These are phyloP conservation scores for sunflower (Helianthus annuus) DNA, from an alignment of 129 eudicot species.

Conservation along the genomic window HanXRQr2.0-SUNRISE NC_035449.2:122451033-122451532, in stretches of 20 bases:
- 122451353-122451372: constrained; percentile 44
- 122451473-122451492: neutral
- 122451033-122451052: neutral
- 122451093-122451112: neutral
- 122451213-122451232: neutral
- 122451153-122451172: no score
- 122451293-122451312: constrained; percentile 35
- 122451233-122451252: neutral
- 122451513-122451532: neutral
- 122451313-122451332: constrained; percentile 35
- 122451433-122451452: constrained; percentile 37
- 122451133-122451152: neutral
- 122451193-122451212: neutral
- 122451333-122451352: constrained; percentile 66
- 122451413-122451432: constrained; percentile 17
- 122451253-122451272: constrained; percentile 1
- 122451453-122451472: constrained; percentile 27
- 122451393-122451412: constrained; percentile 18
- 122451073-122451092: neutral
- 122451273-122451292: constrained; percentile 68
- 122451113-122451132: neutral
- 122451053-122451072: neutral
- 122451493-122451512: neutral
- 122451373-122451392: constrained; percentile 26
- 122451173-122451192: neutral